phyloP scores from a whole-genome alignment of 1,284 basidiomycete species.

The Microbotryum intermedium region DNA sequence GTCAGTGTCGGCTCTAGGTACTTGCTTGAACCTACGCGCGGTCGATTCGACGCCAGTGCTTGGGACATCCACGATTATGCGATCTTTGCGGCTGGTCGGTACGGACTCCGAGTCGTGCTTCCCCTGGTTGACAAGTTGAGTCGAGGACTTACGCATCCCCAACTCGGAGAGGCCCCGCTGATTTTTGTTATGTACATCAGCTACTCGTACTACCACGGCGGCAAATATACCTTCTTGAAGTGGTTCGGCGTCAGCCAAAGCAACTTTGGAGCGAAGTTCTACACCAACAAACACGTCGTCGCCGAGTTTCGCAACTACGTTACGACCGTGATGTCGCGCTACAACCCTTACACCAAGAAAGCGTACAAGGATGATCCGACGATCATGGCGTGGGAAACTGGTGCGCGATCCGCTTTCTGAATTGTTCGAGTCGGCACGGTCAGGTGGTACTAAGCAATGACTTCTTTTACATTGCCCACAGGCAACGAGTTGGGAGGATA shows the following conservation, averaged over 20 bases:
- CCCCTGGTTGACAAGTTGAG: neutral
- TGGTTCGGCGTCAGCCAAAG: neutral
- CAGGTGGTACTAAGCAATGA: too few species aligned
- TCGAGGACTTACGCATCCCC: too few species aligned
- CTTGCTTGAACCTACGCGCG: neutral
- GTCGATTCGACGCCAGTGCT: neutral
- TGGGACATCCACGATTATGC: neutral
- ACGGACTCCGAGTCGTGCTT: neutral
- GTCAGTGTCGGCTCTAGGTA: slow-evolving; percentile 7
- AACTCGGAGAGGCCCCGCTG: too few species aligned
- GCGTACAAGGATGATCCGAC: slow-evolving; percentile 15
- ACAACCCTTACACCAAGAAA: slow-evolving; percentile 15
- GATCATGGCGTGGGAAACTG: slow-evolving; percentile 19
- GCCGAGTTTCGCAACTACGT: neutral
- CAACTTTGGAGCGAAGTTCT: neutral
- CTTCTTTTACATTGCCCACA: too few species aligned
- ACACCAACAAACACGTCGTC: neutral
- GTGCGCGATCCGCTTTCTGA: neutral
- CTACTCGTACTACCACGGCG: neutral
- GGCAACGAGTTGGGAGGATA: slow-evolving; percentile 17
- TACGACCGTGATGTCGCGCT: neutral
- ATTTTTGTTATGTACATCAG: neutral
- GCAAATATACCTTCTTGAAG: neutral
- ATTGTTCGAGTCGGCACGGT: too few species aligned
- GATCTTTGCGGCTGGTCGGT: neutral